These are phyloP conservation scores for Protea cynaroides DNA, from an alignment of 164 flowering plant species.

Conservation along the genomic window DNA sequence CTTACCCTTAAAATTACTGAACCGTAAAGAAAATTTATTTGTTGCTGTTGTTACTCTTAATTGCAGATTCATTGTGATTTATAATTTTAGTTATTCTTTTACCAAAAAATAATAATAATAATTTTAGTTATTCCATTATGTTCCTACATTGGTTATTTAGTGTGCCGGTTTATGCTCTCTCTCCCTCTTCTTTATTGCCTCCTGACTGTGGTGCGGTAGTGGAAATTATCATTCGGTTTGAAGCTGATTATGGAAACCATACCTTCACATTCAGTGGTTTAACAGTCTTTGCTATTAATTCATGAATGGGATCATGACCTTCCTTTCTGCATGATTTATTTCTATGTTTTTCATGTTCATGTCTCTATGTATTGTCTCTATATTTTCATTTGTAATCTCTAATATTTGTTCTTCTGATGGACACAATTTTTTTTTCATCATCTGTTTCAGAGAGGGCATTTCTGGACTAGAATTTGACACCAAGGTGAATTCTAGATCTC, in stretches of 20 bases:
- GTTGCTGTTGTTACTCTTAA: too few species aligned
- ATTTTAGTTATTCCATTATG: too few species aligned
- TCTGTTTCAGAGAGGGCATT: conserved; percentile 44
- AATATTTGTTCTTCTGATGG: conserved; percentile 1
- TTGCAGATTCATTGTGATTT: too few species aligned
- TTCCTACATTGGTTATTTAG: too few species aligned
- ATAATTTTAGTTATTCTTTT: too few species aligned
- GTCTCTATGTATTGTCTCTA: neutral
- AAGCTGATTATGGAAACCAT: neutral
- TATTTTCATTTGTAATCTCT: neutral
- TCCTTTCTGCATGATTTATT: neutral
- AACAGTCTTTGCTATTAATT: neutral
- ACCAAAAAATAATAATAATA: too few species aligned
- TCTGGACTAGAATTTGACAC: conserved; percentile 68
- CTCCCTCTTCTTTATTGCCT: too few species aligned
- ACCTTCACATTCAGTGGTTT: neutral
- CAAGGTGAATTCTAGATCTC: conserved; percentile 40
- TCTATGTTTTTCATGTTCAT: neutral
- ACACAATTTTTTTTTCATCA: neutral
- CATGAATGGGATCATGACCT: neutral
- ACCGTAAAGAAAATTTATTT: too few species aligned
- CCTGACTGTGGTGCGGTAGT: too few species aligned
- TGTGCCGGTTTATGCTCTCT: too few species aligned
- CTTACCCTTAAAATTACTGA: too few species aligned
- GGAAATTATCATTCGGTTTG: too few species aligned